These are phyloP conservation scores for Eutrema japonicum DNA, from an alignment of 345 rosid species.

Conservation along the genomic window DNA sequence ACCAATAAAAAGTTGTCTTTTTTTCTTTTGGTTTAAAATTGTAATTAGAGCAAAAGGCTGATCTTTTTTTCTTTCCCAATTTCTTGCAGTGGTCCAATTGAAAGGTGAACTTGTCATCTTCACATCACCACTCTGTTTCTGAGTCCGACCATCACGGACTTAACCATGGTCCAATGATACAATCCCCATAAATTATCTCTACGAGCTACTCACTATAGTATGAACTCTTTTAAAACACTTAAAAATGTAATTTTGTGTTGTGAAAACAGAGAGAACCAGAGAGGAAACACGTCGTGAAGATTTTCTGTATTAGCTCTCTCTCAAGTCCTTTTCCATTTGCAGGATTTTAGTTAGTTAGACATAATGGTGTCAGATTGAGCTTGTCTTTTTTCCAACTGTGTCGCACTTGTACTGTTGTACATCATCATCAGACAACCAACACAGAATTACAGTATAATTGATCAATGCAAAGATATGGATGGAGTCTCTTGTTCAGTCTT, in stretches of 20 bases:
- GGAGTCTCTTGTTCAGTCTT: too few species aligned
- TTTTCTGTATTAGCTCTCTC: constrained; percentile 1
- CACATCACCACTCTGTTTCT: constrained; percentile 39
- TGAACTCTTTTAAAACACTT: not conserved
- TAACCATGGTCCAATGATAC: constrained; percentile 37
- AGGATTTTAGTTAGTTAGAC: constrained; percentile 6
- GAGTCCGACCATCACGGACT: constrained; percentile 46
- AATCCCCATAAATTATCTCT: constrained; percentile 20
- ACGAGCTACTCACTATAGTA: constrained; percentile 10
- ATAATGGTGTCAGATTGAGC: constrained; percentile 28
- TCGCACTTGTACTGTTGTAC: not conserved
- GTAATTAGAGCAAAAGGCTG: constrained; percentile 2
- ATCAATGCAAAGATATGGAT: too few species aligned
- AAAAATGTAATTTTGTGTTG: not conserved
- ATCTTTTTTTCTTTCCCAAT: not conserved
- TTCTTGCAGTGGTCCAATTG: constrained; percentile 37
- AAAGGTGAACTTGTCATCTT: constrained; percentile 40
- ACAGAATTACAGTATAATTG: not conserved
- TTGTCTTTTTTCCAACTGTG: constrained; percentile 19
- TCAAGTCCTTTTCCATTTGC: constrained; percentile 18
- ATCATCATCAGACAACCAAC: constrained; percentile 7
- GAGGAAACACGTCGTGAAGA: constrained; percentile 1
- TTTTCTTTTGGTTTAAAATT: constrained; percentile 29
- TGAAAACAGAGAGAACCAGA: constrained; percentile 4
- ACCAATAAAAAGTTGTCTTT: constrained; percentile 28